phyloP scores from a whole-genome alignment of 75 land plant genomes.

The Selaginella tamariscina region DNA sequence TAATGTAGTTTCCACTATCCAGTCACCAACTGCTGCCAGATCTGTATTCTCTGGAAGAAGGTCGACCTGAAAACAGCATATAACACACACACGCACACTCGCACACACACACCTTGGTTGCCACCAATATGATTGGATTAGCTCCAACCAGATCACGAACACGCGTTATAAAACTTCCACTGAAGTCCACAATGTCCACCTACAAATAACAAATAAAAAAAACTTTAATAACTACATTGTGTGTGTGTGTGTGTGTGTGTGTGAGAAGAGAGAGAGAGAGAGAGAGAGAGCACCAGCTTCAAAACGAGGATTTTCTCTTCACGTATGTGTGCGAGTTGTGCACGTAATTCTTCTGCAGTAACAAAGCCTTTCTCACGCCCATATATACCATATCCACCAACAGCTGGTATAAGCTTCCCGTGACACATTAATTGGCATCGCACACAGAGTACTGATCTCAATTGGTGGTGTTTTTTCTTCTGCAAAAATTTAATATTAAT shows the following conservation, averaged over 20 bases:
- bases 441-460: slow-evolving; percentile 72
- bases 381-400: slow-evolving; percentile 93
- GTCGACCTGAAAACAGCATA: slow-evolving; percentile 39
- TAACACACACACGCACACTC: background rate
- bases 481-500: slow-evolving; percentile 23
- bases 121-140: slow-evolving; percentile 89
- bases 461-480: slow-evolving; percentile 92
- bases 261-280: no score
- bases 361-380: slow-evolving; percentile 83
- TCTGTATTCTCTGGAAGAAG: slow-evolving; percentile 89
- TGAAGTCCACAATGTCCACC: slow-evolving; percentile 99
- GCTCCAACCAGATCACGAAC: slow-evolving; percentile 89
- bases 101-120: slow-evolving; percentile 57
- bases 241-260: no score
- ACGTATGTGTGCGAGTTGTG: slow-evolving; percentile 73
- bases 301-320: slow-evolving; percentile 71
- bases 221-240: background rate
- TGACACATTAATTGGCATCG: slow-evolving; percentile 76
- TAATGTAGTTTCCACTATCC: slow-evolving; percentile 64
- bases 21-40: slow-evolving; percentile 75
- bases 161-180: slow-evolving; percentile 89
- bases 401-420: slow-evolving; percentile 95
- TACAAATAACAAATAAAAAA: slow-evolving; percentile 17
- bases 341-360: slow-evolving; percentile 76
- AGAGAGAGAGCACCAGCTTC: slow-evolving; percentile 78